Percentiles rank a stretch among this genome's conserved stretches.
These are phyloP conservation scores for Eucalyptus viminalis DNA, from an alignment of 345 rosid species.

Conservation along the genomic window DNA sequence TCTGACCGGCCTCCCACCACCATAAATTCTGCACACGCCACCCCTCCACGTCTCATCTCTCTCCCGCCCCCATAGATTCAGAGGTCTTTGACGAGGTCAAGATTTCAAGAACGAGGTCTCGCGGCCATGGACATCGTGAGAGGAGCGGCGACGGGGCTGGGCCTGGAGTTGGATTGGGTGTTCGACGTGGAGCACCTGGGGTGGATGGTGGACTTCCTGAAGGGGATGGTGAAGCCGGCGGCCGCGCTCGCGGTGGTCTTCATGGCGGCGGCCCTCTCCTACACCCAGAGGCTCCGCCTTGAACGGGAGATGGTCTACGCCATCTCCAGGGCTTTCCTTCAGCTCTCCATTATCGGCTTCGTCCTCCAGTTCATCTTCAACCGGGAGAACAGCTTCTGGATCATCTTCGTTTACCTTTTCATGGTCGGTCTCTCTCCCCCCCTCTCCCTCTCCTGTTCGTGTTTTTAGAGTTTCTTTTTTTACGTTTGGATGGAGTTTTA, in stretches of 20 bases:
- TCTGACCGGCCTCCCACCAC: not conserved
- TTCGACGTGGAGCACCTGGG: not conserved
- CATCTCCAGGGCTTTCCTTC: conserved; percentile 62
- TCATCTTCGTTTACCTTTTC: conserved; percentile 77
- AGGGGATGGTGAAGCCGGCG: conserved; percentile 77
- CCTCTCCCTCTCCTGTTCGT: not conserved
- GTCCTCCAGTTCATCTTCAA: conserved; percentile 82
- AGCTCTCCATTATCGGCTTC: conserved; percentile 77
- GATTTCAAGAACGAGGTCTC: not conserved
- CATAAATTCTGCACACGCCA: not conserved
- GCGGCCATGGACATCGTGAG: conserved; percentile 10
- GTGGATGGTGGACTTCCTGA: conserved; percentile 47
- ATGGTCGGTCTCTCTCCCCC: conserved; percentile 31
- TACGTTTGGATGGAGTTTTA: not conserved
- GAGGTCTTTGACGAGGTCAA: not conserved
- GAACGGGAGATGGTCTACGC: conserved; percentile 81
- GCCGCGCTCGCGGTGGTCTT: conserved; percentile 69
- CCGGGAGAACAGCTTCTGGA: conserved; percentile 45
- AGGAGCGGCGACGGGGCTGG: not conserved
- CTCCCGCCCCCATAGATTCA: not conserved
- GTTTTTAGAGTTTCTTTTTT: not conserved
- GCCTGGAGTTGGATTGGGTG: not conserved
- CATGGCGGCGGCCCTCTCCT: conserved; percentile 55
- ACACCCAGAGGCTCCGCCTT: conserved; percentile 49
- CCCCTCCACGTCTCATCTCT: not conserved